phyloP scores from a whole-genome alignment of 2,329 filamentous ascomycete species.

The Diplocarpon rosae region DNA sequence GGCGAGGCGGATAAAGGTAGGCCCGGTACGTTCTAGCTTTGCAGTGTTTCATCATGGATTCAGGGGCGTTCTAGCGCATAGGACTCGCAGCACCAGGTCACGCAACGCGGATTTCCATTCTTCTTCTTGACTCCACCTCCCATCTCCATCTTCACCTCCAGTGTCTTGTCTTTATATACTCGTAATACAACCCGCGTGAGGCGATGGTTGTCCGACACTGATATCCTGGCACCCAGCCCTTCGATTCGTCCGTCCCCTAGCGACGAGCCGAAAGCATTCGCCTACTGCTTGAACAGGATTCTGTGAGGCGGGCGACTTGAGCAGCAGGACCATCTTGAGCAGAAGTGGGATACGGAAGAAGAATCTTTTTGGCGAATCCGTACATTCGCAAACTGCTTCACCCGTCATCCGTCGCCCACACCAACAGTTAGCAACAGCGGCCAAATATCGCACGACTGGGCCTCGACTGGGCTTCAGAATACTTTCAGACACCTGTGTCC shows the following conservation, averaged over 20 bases:
- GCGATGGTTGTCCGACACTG: conserved; percentile 7
- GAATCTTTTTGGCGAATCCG: no score
- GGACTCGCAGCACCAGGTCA: no score
- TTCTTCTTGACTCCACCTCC: neutral
- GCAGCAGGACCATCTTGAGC: no score
- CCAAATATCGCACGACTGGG: neutral
- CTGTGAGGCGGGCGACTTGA: no score
- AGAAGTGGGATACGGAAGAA: no score
- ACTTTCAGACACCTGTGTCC: neutral
- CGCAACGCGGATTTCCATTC: no score
- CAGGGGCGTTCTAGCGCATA: no score
- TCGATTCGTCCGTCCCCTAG: neutral
- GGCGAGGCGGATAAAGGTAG: no score
- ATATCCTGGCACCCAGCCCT: neutral
- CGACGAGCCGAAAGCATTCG: neutral
- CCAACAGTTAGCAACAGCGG: neutral
- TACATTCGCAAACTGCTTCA: no score
- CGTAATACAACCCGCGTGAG: neutral
- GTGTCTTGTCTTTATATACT: neutral
- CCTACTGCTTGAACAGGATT: neutral
- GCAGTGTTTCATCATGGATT: no score
- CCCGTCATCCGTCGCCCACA: no score
- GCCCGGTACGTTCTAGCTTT: no score
- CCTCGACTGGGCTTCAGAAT: neutral
- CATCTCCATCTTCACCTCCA: conserved; percentile 1